These are phyloP conservation scores for Phytophthora sp. DNA, from an alignment of 352 stramenopile genomes.

Conservation along the genomic window DNA sequence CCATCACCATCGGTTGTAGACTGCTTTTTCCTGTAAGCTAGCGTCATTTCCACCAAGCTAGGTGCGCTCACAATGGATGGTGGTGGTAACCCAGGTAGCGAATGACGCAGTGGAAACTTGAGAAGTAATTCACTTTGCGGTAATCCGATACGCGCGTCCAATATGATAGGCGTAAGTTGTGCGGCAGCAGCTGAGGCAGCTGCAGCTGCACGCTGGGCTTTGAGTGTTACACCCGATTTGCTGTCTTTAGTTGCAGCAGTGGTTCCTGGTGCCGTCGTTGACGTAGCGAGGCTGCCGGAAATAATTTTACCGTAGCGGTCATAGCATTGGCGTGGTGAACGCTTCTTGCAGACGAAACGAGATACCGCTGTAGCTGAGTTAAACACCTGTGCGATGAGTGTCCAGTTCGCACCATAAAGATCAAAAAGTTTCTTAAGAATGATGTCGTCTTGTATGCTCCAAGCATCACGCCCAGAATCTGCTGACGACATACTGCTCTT, in stretches of 20 bases:
- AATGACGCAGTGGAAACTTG: constrained; percentile 53
- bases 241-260: constrained; percentile 46
- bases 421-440: constrained; percentile 87
- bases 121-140: constrained; percentile 60
- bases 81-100: constrained; percentile 64
- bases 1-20: constrained; percentile 6
- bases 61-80: constrained; percentile 62
- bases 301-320: constrained; percentile 88
- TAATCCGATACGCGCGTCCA: constrained; percentile 71
- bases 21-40: constrained; percentile 58
- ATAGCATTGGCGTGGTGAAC: constrained; percentile 85
- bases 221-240: constrained; percentile 36
- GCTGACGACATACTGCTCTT: constrained; percentile 68
- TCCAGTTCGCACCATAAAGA: constrained; percentile 89
- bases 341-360: constrained; percentile 75
- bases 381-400: constrained; percentile 85
- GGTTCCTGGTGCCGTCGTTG: background rate
- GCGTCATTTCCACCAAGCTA: constrained; percentile 56
- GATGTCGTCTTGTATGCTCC: constrained; percentile 77
- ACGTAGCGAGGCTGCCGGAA: constrained; percentile 47
- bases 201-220: constrained; percentile 50
- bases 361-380: constrained; percentile 77
- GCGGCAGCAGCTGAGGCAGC: constrained; percentile 38
- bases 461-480: constrained; percentile 61
- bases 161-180: constrained; percentile 48